Conservation (phyloP, 306 rosid genomes). For the Vachellia pachyceras region DNA sequence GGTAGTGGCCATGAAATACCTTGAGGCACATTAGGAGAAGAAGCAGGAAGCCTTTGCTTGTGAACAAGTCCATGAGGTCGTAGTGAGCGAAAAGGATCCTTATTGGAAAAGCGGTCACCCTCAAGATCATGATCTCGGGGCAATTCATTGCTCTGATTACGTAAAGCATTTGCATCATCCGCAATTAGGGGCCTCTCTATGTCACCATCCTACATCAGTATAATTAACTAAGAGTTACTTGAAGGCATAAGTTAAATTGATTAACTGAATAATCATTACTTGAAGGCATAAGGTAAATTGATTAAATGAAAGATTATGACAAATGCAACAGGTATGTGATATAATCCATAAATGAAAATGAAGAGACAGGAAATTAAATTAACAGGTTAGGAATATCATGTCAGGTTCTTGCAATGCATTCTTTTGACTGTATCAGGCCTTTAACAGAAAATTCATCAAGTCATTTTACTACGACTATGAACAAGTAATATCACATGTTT, state of each 20-base stretch:
- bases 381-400: conserved; percentile 9
- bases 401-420: conserved; percentile 11
- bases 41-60: conserved; percentile 66
- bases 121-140: conserved; percentile 82
- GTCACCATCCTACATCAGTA: conserved; percentile 60
- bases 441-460: not conserved
- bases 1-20: conserved; percentile 39
- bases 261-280: no score
- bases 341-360: conserved; percentile 14
- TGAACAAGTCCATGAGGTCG: conserved; percentile 62
- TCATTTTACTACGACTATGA: not conserved
- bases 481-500: not conserved
- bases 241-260: no score
- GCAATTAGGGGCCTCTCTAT: conserved; percentile 84
- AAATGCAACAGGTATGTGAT: not conserved
- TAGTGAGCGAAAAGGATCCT: conserved; percentile 68
- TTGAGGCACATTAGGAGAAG: conserved; percentile 48
- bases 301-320: conserved; percentile 9
- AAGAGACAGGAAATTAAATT: not conserved
- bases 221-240: conserved; percentile 9
- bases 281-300: conserved; percentile 31
- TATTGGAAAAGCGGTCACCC: conserved; percentile 71
- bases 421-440: not conserved
- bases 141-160: conserved; percentile 53
- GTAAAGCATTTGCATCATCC: conserved; percentile 46